Base-by-base conservation (phyloP, 2,329 filamentous ascomycete species). In the Thelonectria rubi region DNA sequence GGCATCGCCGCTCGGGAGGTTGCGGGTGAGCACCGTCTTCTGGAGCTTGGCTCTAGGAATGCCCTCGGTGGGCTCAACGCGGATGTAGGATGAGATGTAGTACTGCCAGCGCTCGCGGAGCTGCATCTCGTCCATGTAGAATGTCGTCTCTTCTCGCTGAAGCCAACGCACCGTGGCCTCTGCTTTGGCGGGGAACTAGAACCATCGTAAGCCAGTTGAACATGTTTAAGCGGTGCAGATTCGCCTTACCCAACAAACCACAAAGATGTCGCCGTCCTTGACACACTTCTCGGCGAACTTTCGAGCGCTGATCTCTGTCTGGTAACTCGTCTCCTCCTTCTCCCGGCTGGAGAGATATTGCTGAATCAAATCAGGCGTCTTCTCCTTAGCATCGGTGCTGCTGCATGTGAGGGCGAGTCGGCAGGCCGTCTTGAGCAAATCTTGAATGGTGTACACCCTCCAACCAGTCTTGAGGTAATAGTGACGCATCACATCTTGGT, bases 401-500 rank as follows among this genome's bases (percentile, higher is more conserved):
- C 94, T 91, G 75, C 97, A 93, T n/a, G 86, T 86, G 17, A 93
- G 84, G 21, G 91, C 93, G 60, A 94, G 90, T 60, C 93, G 91
- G 60, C 91, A 90, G 40, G 97, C 86, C 1, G 90, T 90, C 73
- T 88, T 89, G 55, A 98, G 86, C 30, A 97, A 87, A 74, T 97
- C 94, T 73, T 96, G 92, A 66, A 98, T 89, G 5, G 92, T 94
- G 80, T 98, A 99, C 40, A 98, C 80, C 72, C 93, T 93, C 91
- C 94, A 99, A 7, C 95, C 95, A 67, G 88, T 91, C 73, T 91
- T 89, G 60, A 98, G 84, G 75, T 97, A 99, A 79, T 93, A 97
- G 67, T 94, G 91, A 21, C 95, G 91, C 58, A 99, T 83, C 6
- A 93, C 91, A 72, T 98, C 94, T 76, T 98, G 94, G 69, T 97